Conservation (phyloP, 1,139 yeast species). For the Tardiomyces digboiensis region DNA sequence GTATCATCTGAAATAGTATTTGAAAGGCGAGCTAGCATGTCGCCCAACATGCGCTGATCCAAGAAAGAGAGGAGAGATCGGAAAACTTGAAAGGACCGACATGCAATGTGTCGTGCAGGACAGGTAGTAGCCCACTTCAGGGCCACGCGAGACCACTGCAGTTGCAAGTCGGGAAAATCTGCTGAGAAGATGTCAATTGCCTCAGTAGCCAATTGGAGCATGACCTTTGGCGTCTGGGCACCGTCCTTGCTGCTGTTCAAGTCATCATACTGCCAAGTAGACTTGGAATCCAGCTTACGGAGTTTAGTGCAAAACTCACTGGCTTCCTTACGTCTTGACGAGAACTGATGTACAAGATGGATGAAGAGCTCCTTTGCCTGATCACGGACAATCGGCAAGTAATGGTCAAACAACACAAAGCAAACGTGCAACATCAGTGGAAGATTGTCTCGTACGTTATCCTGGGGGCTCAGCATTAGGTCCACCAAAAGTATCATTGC, state of each 20-base stretch:
- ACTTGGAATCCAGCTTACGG: constrained; percentile 28
- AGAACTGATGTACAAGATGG: constrained; percentile 58
- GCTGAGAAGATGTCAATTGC: constrained; percentile 49
- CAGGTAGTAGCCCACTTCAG: constrained; percentile 95
- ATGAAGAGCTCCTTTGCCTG: constrained; percentile 73
- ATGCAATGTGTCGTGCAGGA: constrained; percentile 95
- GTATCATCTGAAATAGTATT: constrained; percentile 89
- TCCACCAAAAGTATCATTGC: constrained; percentile 83
- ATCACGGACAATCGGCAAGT: constrained; percentile 70
- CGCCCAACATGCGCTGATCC: constrained; percentile 84
- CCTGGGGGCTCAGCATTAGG: constrained; percentile 42
- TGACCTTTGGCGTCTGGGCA: constrained; percentile 78
- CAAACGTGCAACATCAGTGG: constrained; percentile 81
- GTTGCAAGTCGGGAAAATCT: constrained; percentile 46
- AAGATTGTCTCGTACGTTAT: constrained; percentile 31
- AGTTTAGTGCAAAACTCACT: constrained; percentile 9
- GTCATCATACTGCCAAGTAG: constrained; percentile 84
- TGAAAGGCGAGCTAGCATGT: constrained; percentile 87
- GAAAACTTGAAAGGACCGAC: constrained; percentile 90
- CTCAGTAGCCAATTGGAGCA: constrained; percentile 70
- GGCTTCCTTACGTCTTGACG: constrained; percentile 45
- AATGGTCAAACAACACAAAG: constrained; percentile 79
- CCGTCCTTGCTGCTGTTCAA: constrained; percentile 26
- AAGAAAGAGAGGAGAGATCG: constrained; percentile 69
- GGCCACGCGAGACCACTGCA: constrained; percentile 79